phyloP scores from a whole-genome alignment of 2,329 filamentous ascomycete genomes.

The Colletotrichum camelliae region DNA sequence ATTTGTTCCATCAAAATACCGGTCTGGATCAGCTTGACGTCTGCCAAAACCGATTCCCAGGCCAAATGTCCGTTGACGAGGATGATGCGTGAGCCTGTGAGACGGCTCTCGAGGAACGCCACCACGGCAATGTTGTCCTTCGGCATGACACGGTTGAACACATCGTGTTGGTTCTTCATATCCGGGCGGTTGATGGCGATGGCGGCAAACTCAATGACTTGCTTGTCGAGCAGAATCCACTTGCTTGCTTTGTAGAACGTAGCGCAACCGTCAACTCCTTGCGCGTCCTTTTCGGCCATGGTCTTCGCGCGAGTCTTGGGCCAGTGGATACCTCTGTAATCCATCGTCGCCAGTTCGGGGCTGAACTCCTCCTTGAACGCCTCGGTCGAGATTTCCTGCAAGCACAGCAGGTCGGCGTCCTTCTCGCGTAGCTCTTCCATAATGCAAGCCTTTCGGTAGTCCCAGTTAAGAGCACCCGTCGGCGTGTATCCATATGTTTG shows the following conservation, averaged over 20 bases:
- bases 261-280: slow-evolving; percentile 92
- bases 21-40: slow-evolving; percentile 96
- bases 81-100: slow-evolving; percentile 89
- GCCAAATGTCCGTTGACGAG: slow-evolving; percentile 94
- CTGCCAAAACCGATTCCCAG: slow-evolving; percentile 89
- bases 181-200: slow-evolving; percentile 94
- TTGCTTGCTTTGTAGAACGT: slow-evolving; percentile 97
- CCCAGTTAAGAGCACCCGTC: slow-evolving; percentile 81
- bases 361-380: slow-evolving; percentile 92
- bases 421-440: slow-evolving; percentile 80
- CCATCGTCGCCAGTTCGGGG: slow-evolving; percentile 81
- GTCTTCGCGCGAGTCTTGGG: slow-evolving; percentile 89
- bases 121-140: slow-evolving; percentile 96
- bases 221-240: slow-evolving; percentile 92
- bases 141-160: slow-evolving; percentile 98
- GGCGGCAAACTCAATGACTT: slow-evolving; percentile 88
- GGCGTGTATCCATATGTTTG: slow-evolving; percentile 91
- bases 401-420: slow-evolving; percentile 86
- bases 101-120: slow-evolving; percentile 89
- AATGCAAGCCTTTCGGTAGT: slow-evolving; percentile 83
- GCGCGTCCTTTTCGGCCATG: slow-evolving; percentile 88
- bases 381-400: slow-evolving; percentile 93
- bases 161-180: slow-evolving; percentile 96
- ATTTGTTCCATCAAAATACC: slow-evolving; percentile 95
- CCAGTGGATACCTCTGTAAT: slow-evolving; percentile 95